Evolutionary conservation across 139 green algal genomes (phyloP).

Genomic region (Micromonas pusilla): DNA sequence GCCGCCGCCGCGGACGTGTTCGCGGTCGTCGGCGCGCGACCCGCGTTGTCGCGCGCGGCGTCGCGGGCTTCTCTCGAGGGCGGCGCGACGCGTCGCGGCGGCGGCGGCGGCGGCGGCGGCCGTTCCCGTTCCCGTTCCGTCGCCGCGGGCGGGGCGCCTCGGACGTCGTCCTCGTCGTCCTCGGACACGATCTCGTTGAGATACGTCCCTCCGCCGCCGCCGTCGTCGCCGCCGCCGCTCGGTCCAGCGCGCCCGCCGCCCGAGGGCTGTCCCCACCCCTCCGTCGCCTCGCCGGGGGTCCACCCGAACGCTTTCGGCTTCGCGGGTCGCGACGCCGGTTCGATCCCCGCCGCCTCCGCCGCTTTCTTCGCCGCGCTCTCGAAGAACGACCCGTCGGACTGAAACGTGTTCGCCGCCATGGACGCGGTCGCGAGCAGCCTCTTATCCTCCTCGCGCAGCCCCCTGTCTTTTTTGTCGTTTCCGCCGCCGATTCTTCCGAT

Average conservation of each 20-base stretch:
- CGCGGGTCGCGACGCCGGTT: not conserved
- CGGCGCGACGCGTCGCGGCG: no score
- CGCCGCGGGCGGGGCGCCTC: no score
- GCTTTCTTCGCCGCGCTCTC: conserved; percentile 14
- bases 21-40: not conserved
- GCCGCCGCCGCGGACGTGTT: conserved; percentile 57
- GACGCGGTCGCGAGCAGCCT: not conserved
- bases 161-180: not conserved
- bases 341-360: not conserved
- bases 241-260: not conserved
- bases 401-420: conserved; percentile 49
- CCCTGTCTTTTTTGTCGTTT: not conserved
- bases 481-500: no score
- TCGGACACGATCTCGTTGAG: not conserved
- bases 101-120: no score
- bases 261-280: not conserved
- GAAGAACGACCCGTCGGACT: conserved; percentile 66
- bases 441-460: not conserved
- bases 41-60: not conserved
- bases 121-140: not conserved
- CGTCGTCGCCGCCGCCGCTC: not conserved
- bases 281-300: not conserved
- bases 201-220: not conserved
- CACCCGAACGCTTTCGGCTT: not conserved
- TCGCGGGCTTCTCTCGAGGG: no score